Conservation (phyloP, 768 basidiomycete genomes). For the Lactarius hatsudake region DNA sequence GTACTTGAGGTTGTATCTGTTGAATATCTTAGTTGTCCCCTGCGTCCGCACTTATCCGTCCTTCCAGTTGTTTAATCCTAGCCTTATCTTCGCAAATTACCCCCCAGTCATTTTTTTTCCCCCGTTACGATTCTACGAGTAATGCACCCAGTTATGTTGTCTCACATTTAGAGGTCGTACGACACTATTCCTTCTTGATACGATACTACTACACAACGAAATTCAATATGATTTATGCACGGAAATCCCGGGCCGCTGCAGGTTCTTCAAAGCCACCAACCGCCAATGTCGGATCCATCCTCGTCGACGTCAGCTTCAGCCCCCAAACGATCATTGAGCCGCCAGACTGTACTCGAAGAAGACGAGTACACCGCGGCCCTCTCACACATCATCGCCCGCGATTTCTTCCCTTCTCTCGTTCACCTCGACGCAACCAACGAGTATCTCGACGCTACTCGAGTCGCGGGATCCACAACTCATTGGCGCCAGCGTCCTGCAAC, state of each 20-base stretch:
- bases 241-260: not conserved
- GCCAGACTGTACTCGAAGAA: slow-evolving; percentile 77
- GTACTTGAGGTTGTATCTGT: slow-evolving; percentile 12
- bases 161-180: slow-evolving; percentile 5
- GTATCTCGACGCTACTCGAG: slow-evolving; percentile 77
- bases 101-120: slow-evolving; percentile 1
- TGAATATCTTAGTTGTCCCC: slow-evolving; percentile 12
- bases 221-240: not conserved
- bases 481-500: slow-evolving; percentile 66
- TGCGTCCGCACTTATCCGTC: slow-evolving; percentile 12
- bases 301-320: slow-evolving; percentile 30
- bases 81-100: not conserved
- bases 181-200: slow-evolving; percentile 14
- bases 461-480: slow-evolving; percentile 78
- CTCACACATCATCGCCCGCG: slow-evolving; percentile 90
- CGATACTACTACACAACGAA: slow-evolving; percentile 20
- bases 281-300: slow-evolving; percentile 36
- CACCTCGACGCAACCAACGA: slow-evolving; percentile 86
- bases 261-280: slow-evolving; percentile 16
- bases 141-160: slow-evolving; percentile 23
- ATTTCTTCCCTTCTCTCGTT: slow-evolving; percentile 94
- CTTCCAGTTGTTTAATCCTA: slow-evolving; percentile 4
- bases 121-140: slow-evolving; percentile 17
- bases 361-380: slow-evolving; percentile 93
- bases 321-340: slow-evolving; percentile 59